A percentile compares a stretch with the other conserved stretches of the same genome.
These are phyloP conservation scores for Pulveroboletus frians DNA, from an alignment of 768 basidiomycete species.

Conservation along the genomic window DNA sequence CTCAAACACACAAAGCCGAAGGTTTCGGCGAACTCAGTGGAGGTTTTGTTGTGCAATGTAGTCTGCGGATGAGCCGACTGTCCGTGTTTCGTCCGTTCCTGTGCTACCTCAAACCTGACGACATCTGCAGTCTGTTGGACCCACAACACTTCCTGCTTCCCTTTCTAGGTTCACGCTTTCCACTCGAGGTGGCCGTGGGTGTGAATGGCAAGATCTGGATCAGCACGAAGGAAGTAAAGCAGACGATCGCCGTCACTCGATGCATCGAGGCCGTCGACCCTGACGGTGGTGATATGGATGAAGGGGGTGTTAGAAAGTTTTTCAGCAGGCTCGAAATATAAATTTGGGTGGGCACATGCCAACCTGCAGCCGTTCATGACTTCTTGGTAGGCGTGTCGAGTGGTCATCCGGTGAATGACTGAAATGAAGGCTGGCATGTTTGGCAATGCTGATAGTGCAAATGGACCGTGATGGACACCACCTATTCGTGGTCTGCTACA, in stretches of 20 bases:
- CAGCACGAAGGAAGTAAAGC: conserved; percentile 62
- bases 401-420: neutral
- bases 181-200: conserved; percentile 84
- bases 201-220: conserved; percentile 93
- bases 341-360: neutral
- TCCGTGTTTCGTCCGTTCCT: conserved; percentile 35
- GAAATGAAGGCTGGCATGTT: neutral
- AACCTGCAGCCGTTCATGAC: neutral
- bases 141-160: conserved; percentile 80
- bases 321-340: conserved; percentile 43
- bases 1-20: conserved; percentile 84
- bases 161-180: conserved; percentile 72
- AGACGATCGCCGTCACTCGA: conserved; percentile 69
- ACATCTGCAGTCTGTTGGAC: conserved; percentile 59
- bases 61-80: conserved; percentile 82
- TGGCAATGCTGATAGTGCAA: neutral
- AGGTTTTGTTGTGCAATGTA: conserved; percentile 78
- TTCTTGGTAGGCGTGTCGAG: neutral
- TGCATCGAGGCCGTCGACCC: conserved; percentile 82
- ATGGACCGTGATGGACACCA: conserved; percentile 3
- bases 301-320: conserved; percentile 47
- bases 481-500: conserved; percentile 59
- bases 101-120: conserved; percentile 1
- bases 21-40: conserved; percentile 93
- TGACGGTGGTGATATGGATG: conserved; percentile 61